These are phyloP conservation scores for Diaporthe sp. DNA, from an alignment of 2,329 filamentous ascomycete species.

Conservation along the genomic window DNA sequence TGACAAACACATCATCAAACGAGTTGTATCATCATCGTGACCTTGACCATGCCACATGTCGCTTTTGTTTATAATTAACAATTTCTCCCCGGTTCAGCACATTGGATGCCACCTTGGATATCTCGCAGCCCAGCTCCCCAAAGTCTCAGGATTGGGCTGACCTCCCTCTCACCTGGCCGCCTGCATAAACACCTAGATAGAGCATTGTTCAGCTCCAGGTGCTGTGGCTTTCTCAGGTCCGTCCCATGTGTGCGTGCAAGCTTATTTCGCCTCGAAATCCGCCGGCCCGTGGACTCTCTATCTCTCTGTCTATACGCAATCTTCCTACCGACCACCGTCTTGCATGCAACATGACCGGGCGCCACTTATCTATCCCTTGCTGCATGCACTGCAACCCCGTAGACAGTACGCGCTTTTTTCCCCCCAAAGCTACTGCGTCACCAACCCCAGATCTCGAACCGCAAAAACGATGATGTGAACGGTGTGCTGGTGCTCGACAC, in stretches of 20 bases:
- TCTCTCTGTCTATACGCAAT: not conserved
- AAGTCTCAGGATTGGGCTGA: not conserved
- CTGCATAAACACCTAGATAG: not conserved
- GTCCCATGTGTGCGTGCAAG: constrained; percentile 17
- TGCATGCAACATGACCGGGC: not conserved
- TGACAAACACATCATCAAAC: constrained; percentile 16
- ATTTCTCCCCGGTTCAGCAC: not conserved
- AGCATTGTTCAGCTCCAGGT: constrained; percentile 1
- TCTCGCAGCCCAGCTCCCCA: not conserved
- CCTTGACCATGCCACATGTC: constrained; percentile 9
- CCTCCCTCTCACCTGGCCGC: not conserved
- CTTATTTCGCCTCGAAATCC: constrained; percentile 19
- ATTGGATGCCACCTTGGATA: not conserved
- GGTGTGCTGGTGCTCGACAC: not conserved
- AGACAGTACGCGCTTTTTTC: not conserved
- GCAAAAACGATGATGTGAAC: not conserved
- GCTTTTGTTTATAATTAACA: constrained; percentile 24
- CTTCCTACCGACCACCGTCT: not conserved
- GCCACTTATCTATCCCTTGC: not conserved
- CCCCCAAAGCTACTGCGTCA: not conserved
- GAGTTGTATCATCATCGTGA: constrained; percentile 21
- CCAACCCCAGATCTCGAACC: constrained; percentile 9
- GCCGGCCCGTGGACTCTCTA: not conserved
- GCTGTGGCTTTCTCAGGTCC: constrained; percentile 13
- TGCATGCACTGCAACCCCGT: constrained; percentile 6